These are phyloP conservation scores for Thermoascus crustaceus DNA, from an alignment of 2,329 filamentous ascomycete genomes.

Conservation along the genomic window DNA sequence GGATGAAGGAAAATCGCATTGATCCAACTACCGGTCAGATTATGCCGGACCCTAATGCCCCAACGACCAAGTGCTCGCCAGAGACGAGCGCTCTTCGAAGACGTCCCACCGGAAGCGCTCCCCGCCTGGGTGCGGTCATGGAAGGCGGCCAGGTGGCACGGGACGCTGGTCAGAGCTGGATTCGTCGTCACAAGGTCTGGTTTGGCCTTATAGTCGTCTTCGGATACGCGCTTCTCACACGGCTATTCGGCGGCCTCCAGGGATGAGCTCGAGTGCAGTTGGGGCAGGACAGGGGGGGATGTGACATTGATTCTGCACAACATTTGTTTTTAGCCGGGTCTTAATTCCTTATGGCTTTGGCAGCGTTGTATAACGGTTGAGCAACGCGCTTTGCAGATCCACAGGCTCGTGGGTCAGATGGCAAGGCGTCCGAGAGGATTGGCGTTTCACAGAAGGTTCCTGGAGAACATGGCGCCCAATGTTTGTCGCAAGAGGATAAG, in stretches of 20 bases:
- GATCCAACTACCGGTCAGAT: slow-evolving; percentile 66
- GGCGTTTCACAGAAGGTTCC: not conserved
- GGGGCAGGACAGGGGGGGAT: not conserved
- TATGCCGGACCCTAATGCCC: slow-evolving; percentile 45
- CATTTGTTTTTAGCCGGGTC: not conserved
- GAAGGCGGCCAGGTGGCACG: slow-evolving; percentile 67
- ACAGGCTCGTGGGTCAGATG: not conserved
- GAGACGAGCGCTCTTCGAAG: slow-evolving; percentile 56
- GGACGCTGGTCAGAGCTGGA: slow-evolving; percentile 74
- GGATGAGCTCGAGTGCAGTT: slow-evolving; percentile 13
- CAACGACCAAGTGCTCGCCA: slow-evolving; percentile 50
- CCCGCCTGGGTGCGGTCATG: slow-evolving; percentile 56
- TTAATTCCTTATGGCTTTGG: not conserved
- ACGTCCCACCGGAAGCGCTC: slow-evolving; percentile 51
- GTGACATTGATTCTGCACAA: not conserved
- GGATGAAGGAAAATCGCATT: slow-evolving; percentile 77
- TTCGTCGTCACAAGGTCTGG: slow-evolving; percentile 69
- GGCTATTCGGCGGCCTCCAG: slow-evolving; percentile 55
- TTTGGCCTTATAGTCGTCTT: slow-evolving; percentile 64
- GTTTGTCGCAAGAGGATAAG: no score
- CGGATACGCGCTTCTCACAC: slow-evolving; percentile 72
- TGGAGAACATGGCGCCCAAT: no score
- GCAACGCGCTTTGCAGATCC: not conserved
- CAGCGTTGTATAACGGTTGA: not conserved
- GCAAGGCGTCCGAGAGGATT: slow-evolving; percentile 2